A percentile compares a stretch with the other conserved stretches of the same genome.
These are phyloP conservation scores for Cordyceps farinosa DNA, from an alignment of 2,329 filamentous ascomycete genomes.

Conservation along the genomic window DNA sequence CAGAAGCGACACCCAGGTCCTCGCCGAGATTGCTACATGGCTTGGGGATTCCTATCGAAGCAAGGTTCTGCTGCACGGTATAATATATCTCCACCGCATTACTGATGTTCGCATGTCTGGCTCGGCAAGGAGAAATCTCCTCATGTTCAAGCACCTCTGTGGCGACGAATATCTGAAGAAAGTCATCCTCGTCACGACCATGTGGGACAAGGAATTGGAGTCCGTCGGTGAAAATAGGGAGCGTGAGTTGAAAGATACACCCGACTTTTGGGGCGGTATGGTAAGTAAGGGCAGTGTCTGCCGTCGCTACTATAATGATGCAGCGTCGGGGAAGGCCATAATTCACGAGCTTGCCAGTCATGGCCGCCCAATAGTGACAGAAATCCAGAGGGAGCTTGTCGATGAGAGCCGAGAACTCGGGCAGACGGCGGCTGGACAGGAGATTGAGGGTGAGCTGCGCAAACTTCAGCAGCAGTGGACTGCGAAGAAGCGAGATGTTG, in stretches of 20 bases:
- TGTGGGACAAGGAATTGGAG: slow-evolving; percentile 28
- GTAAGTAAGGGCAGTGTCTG: neutral
- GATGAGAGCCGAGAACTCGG: neutral
- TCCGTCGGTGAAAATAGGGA: slow-evolving; percentile 5
- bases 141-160: slow-evolving; percentile 37
- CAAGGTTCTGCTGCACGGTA: slow-evolving; percentile 30
- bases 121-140: slow-evolving; percentile 33
- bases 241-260: neutral
- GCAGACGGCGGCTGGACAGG: neutral
- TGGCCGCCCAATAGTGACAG: neutral
- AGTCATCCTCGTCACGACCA: slow-evolving; percentile 35
- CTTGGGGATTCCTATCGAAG: slow-evolving; percentile 28
- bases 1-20: slow-evolving; percentile 37
- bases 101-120: slow-evolving; percentile 32
- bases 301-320: neutral
- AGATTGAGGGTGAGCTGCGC: neutral
- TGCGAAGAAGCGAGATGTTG: neutral
- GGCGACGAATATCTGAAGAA: slow-evolving; percentile 32
- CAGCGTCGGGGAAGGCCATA: neutral
- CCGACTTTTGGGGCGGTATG: neutral
- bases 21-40: slow-evolving; percentile 34
- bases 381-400: neutral
- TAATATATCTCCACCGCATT: slow-evolving; percentile 40
- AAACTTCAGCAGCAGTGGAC: neutral
- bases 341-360: neutral